Conservation (phyloP, 2,329 filamentous ascomycete genomes). For the Colletotrichum costaricense region DNA sequence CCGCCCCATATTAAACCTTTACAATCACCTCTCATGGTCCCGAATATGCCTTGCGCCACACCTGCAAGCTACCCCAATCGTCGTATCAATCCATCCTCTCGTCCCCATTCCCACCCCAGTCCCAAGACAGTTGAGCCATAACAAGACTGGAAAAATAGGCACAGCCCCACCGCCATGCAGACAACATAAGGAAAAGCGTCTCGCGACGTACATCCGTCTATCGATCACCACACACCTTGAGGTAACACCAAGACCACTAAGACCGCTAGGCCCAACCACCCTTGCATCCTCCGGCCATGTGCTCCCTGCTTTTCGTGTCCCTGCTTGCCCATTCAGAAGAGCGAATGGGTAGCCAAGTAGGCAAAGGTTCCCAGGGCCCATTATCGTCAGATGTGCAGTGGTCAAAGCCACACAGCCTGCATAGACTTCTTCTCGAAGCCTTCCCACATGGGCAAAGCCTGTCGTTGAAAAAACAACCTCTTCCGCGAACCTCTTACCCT, state of each 20-base stretch:
- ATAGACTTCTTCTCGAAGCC: conserved; percentile 32
- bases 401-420: conserved; percentile 31
- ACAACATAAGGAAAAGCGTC: conserved; percentile 4
- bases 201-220: background rate
- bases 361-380: background rate
- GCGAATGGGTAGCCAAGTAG: background rate
- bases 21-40: conserved; percentile 19
- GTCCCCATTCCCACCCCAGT: background rate
- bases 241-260: background rate
- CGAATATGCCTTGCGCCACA: conserved; percentile 35
- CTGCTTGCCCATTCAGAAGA: background rate
- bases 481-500: background rate
- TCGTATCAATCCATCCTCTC: conserved; percentile 18
- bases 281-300: background rate
- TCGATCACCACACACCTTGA: conserved; percentile 4
- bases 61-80: conserved; percentile 23
- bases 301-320: background rate
- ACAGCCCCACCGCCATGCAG: conserved; percentile 29
- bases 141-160: background rate
- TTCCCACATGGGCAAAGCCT: conserved; percentile 22
- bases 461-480: background rate
- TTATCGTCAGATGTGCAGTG: conserved; percentile 24
- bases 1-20: conserved; percentile 1
- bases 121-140: background rate
- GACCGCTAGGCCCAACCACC: background rate